These are phyloP conservation scores for Xylaria digitata DNA, from an alignment of 2,329 filamentous ascomycete species.

Conservation along the genomic window DNA sequence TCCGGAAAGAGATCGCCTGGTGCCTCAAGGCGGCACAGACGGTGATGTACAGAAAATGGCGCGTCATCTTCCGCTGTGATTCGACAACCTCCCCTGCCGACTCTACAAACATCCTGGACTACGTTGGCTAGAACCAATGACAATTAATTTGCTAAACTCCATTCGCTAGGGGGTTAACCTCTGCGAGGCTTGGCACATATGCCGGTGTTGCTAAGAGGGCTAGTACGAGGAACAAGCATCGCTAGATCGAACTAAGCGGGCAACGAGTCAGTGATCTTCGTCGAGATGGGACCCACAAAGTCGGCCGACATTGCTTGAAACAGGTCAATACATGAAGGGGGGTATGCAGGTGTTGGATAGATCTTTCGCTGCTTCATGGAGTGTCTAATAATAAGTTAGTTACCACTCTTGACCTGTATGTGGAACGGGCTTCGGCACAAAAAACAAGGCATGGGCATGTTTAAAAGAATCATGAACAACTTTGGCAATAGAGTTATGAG, in stretches of 20 bases:
- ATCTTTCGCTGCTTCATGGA: conserved; percentile 20
- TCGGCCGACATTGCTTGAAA: conserved; percentile 54
- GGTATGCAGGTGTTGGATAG: conserved; percentile 29
- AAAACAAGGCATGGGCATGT: conserved; percentile 1
- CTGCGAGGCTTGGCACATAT: conserved; percentile 38
- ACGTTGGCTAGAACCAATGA: conserved; percentile 37
- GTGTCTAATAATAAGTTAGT: conserved; percentile 31
- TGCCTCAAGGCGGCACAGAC: conserved; percentile 46
- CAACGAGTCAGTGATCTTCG: conserved; percentile 52
- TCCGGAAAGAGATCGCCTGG: conserved; percentile 39
- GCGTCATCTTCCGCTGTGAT: conserved; percentile 47
- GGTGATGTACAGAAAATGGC: conserved; percentile 51
- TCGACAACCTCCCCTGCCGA: conserved; percentile 37
- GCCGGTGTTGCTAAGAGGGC: conserved; percentile 33
- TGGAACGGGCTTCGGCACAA: conserved; percentile 26
- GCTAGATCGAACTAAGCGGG: conserved; percentile 53
- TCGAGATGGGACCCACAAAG: conserved; percentile 52
- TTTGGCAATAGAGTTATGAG: conserved; percentile 3
- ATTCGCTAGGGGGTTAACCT: conserved; percentile 33
- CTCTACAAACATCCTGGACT: conserved; percentile 30
- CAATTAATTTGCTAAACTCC: conserved; percentile 39
- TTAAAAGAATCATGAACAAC: conserved; percentile 9
- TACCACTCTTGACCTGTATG: conserved; percentile 17
- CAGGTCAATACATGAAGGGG: conserved; percentile 46
- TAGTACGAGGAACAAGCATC: conserved; percentile 44